A percentile compares a stretch with the other conserved stretches of the same genome.
These are phyloP conservation scores for Apiospora koreana DNA, from an alignment of 2,329 filamentous ascomycete genomes.

Conservation along the genomic window DNA sequence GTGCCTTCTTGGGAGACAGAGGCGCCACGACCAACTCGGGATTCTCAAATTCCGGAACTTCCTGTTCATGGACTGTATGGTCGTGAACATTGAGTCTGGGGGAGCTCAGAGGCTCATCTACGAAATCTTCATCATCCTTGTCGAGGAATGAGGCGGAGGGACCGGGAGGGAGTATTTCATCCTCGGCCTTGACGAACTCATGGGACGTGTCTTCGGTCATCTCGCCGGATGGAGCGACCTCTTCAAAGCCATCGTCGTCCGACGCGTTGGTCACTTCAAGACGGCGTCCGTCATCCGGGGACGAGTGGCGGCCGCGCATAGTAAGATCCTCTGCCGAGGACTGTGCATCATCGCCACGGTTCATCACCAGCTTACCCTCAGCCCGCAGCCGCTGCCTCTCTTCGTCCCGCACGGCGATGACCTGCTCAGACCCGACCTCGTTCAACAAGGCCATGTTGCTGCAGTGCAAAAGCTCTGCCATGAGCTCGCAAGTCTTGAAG, in stretches of 20 bases:
- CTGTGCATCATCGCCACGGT: slow-evolving; percentile 40
- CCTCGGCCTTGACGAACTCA: slow-evolving; percentile 63
- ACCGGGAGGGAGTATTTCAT: slow-evolving; percentile 43
- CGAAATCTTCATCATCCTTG: slow-evolving; percentile 72
- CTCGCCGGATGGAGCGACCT: slow-evolving; percentile 72
- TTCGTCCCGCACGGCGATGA: slow-evolving; percentile 76
- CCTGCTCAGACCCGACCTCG: slow-evolving; percentile 83
- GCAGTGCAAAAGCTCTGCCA: slow-evolving; percentile 96
- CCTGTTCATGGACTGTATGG: slow-evolving; percentile 53
- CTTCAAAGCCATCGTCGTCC: slow-evolving; percentile 92
- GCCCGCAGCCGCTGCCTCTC: slow-evolving; percentile 79
- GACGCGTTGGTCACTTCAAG: slow-evolving; percentile 79
- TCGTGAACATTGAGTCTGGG: slow-evolving; percentile 63
- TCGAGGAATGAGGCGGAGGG: slow-evolving; percentile 46
- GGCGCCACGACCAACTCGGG: slow-evolving; percentile 58
- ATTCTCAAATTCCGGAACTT: slow-evolving; percentile 51
- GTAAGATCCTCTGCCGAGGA: slow-evolving; percentile 63
- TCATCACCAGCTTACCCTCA: slow-evolving; percentile 70
- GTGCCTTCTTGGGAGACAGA: slow-evolving; percentile 52
- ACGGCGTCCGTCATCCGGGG: slow-evolving; percentile 62
- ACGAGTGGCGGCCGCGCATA: slow-evolving; percentile 54
- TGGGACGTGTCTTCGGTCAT: slow-evolving; percentile 73
- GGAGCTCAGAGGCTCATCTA: slow-evolving; percentile 75
- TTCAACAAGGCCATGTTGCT: slow-evolving; percentile 98
- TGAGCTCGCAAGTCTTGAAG: slow-evolving; percentile 98